Evolutionary conservation across 78 protist species (phyloP), one percentile per base, ranked within the genome.

Genomic region (Dictyostelium intermedium): DNA sequence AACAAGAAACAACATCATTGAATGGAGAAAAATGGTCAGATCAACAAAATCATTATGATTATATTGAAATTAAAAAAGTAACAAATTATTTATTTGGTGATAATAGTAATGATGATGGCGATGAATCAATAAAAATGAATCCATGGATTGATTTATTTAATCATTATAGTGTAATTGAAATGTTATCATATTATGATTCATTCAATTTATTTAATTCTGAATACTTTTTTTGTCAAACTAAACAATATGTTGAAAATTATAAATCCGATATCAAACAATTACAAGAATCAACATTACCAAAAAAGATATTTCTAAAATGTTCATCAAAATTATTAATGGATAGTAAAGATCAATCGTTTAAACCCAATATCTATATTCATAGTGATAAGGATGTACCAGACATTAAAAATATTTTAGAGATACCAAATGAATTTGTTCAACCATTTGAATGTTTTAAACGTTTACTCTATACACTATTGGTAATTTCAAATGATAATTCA

Each of bases 161-260:
- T 66, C 74, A 66, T 66, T 66, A 66, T 66, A 25, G 74, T 66
- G 35, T 66, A 66, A 66, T 66, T 66, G 74, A 66, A 9, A 66
- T 66, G 74, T 66, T 66, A 66, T 66, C 74, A 66, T 66, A 66
- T 66, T 66, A 66, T 66, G 74, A 66, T 66, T 66, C 74, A 66
- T 66, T 66, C 25, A 3, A 30, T 66, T 66, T 66, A 66, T 66
- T 27, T 11, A 30, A 66, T 66, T 27, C 39, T 11, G 35, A 66
- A 27, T 66, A 66, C 27, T 66, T 66, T 5, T 11, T 11, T 66
- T 66, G 74, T 27, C 74, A 25, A 27, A 66, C 74, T 66, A 4
- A 10, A 10, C 5, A 66, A 11, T 66, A 66, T 27, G 11, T 25
- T n/a, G 20, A 66, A 11, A 16, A 25, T 2, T 11, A 27, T 66